These are phyloP conservation scores for Termitomyces sp. DNA, from an alignment of 1,284 basidiomycete species.

Conservation along the genomic window DNA sequence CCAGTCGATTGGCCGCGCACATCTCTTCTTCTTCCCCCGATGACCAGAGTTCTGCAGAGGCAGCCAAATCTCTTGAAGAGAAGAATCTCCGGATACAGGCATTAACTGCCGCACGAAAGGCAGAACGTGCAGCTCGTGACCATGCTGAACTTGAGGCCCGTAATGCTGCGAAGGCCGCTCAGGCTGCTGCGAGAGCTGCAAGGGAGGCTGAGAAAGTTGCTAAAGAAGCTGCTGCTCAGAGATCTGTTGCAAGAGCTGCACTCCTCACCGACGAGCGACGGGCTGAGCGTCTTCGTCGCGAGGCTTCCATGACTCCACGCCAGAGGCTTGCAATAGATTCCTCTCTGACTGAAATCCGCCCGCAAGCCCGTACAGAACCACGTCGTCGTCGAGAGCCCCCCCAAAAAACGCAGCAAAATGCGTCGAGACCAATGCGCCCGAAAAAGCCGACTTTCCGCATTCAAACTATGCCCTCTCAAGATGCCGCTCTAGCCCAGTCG, in stretches of 20 bases:
- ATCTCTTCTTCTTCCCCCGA: background rate
- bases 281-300: slow-evolving; percentile 10
- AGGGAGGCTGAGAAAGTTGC: background rate
- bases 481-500: background rate
- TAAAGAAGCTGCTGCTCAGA: background rate
- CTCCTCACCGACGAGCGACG: slow-evolving; percentile 4
- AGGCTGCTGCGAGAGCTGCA: background rate
- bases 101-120: slow-evolving; percentile 13
- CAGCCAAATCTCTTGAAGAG: background rate
- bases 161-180: background rate
- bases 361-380: background rate
- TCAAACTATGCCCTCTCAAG: slow-evolving; percentile 2
- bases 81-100: slow-evolving; percentile 7
- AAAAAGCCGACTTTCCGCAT: background rate
- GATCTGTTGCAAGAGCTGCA: background rate
- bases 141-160: background rate
- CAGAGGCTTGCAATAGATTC: background rate
- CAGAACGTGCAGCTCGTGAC: slow-evolving; percentile 16
- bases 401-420: background rate
- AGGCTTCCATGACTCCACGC: background rate
- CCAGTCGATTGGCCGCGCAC: slow-evolving; percentile 14
- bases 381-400: background rate
- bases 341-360: background rate
- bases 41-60: background rate
- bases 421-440: background rate